Conservation (phyloP, 2,329 filamentous ascomycete genomes). For the Huntiella omanensis region DNA sequence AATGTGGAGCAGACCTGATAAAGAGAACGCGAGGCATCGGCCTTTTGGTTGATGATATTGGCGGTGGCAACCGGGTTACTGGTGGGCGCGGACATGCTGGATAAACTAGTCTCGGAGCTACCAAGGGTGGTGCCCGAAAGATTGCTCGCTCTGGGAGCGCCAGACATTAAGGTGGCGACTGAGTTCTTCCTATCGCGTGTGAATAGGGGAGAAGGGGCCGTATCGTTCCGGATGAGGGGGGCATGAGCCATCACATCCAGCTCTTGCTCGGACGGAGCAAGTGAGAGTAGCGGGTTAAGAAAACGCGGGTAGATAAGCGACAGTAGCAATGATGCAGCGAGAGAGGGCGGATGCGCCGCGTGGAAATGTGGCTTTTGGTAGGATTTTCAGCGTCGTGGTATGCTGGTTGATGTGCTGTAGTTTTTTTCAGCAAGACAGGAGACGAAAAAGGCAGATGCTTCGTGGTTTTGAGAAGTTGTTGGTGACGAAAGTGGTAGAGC, state of each 20-base stretch:
- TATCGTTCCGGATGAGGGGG: slow-evolving; percentile 39
- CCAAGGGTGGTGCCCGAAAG: slow-evolving; percentile 40
- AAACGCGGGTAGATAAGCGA: neutral
- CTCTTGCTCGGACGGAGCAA: slow-evolving; percentile 9
- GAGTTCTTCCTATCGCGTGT: slow-evolving; percentile 27
- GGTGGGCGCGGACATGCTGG: slow-evolving; percentile 24
- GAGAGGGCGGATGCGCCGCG: slow-evolving; percentile 5
- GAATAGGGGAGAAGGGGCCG: slow-evolving; percentile 36
- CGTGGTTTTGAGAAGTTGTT: neutral
- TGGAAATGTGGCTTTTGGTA: slow-evolving; percentile 9
- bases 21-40: slow-evolving; percentile 75
- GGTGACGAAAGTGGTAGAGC: neutral
- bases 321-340: neutral
- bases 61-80: slow-evolving; percentile 57
- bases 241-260: slow-evolving; percentile 34
- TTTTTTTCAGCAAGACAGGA: slow-evolving; percentile 2
- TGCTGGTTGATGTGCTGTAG: neutral
- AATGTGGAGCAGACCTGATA: slow-evolving; percentile 89
- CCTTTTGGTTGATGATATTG: slow-evolving; percentile 95
- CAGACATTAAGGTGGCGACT: slow-evolving; percentile 29
- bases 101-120: slow-evolving; percentile 32
- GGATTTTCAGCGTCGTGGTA: neutral
- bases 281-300: slow-evolving; percentile 2
- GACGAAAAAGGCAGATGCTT: neutral
- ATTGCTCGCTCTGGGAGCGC: slow-evolving; percentile 38